Evolutionary conservation across 1,284 basidiomycete genomes (phyloP), one percentile per base, ranked within the genome.

Genomic region (Trichosporon faecale): DNA sequence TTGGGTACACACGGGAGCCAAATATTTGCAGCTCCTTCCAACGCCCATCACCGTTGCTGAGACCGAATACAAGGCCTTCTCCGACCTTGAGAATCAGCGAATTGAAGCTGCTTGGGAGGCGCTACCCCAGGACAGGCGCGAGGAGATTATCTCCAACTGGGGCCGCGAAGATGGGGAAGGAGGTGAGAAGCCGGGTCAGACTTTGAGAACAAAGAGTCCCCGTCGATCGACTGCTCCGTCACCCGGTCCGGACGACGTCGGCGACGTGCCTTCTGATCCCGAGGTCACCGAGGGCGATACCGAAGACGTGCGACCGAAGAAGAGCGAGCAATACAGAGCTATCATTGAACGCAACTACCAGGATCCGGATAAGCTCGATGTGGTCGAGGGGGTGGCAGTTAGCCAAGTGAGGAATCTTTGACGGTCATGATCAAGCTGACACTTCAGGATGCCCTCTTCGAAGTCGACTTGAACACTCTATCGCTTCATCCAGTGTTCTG

Each of bases 41-140:
- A 80, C 76, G 11, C 83, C 83, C 3, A 78, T 84, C 55, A 79
- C 80, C 0, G 63, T 75, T 3, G 70, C 75, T n/a, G 77, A 80
- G 3, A 76, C 77, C 2, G 70, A 75, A 0, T 84, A 80, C 77
- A 93, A 93, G 76, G 87, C 91, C 0, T 86, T 90, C 66, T 87
- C 80, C 0, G 37, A 33, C 0, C 73, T 75, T 33, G 82, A 84
- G 73, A 82, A 78, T 12, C 46, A 71, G 2, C 72, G 80, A 7
- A 79, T 84, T 65, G 82, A 84, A 61, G 73, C 74, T 4, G 69
- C 88, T 61, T 87, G 91, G 72, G 88, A 91, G 76, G 69, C 21
- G 2, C 60, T 77, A 14, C 46, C 74, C 1, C 64, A 66, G 16
- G 72, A 72, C 33, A 71, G 73, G 52, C 72, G 72, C 23, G 31